A percentile compares a stretch with the other conserved stretches of the same genome.
phyloP scores from a whole-genome alignment of 208 protist species.

The Acanthamoeba sp. region DNA sequence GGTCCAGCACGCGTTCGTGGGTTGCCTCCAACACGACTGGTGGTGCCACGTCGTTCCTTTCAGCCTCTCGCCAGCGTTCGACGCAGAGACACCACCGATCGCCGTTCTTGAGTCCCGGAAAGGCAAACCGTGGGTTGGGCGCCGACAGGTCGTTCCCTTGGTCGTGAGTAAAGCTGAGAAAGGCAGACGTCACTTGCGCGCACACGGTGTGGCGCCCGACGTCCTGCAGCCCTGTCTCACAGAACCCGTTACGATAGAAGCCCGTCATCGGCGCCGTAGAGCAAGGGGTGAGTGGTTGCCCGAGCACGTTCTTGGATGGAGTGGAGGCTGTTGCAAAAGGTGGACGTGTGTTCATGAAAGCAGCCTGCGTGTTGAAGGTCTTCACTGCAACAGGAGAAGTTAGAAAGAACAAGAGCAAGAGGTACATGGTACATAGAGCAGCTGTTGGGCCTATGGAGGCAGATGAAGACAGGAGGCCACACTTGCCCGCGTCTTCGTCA shows the following conservation, averaged over 20 bases:
- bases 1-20: background rate
- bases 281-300: background rate
- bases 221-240: background rate
- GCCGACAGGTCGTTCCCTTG: background rate
- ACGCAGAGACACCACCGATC: constrained; percentile 7
- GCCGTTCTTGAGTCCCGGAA: background rate
- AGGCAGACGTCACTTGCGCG: background rate
- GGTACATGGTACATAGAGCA: too few species aligned
- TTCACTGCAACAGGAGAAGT: too few species aligned
- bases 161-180: background rate
- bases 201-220: constrained; percentile 12
- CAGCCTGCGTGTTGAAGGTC: too few species aligned
- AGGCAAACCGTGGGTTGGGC: background rate
- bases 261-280: background rate
- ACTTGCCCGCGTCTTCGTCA: too few species aligned
- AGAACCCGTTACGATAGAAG: background rate
- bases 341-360: background rate
- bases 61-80: background rate
- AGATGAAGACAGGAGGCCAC: too few species aligned
- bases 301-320: background rate
- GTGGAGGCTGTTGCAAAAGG: too few species aligned
- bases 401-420: too few species aligned
- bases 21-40: background rate
- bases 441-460: too few species aligned
- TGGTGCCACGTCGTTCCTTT: background rate